phyloP scores from a whole-genome alignment of 805 yeast genomes.

The Candida alai region DNA sequence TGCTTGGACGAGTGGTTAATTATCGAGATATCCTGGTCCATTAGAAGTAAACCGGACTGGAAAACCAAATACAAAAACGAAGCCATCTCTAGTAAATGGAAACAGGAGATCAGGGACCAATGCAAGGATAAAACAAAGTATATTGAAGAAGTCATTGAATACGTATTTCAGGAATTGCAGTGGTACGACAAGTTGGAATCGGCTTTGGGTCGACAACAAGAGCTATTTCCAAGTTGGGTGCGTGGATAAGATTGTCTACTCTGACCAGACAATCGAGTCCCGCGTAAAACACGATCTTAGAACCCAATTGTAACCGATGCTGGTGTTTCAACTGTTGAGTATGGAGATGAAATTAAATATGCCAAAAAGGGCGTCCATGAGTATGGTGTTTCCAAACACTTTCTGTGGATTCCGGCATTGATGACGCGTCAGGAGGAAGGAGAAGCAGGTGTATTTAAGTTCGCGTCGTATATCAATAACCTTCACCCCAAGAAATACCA shows the following conservation, averaged over 20 bases:
- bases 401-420: constrained; percentile 37
- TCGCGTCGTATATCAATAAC: constrained; percentile 39
- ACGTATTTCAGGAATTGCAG: constrained; percentile 25
- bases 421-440: constrained; percentile 11
- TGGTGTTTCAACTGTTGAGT: constrained; percentile 10
- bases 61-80: constrained; percentile 14
- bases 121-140: constrained; percentile 10
- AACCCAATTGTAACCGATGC: constrained; percentile 17
- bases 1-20: constrained; percentile 17
- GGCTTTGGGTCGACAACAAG: neutral
- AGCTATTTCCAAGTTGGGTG: constrained; percentile 13
- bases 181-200: constrained; percentile 20
- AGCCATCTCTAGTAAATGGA: constrained; percentile 18
- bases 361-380: constrained; percentile 12
- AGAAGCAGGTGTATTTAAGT: constrained; percentile 11
- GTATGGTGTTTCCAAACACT: constrained; percentile 20
- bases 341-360: constrained; percentile 8
- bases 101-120: constrained; percentile 15
- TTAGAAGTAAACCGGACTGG: constrained; percentile 19
- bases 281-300: constrained; percentile 10
- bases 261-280: constrained; percentile 16
- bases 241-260: constrained; percentile 18
- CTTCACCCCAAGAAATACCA: constrained; percentile 29
- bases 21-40: constrained; percentile 14
- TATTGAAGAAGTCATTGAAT: constrained; percentile 19